Base-by-base conservation (phyloP, 1,284 basidiomycete species). In the Xerocomus amazonicus region DNA sequence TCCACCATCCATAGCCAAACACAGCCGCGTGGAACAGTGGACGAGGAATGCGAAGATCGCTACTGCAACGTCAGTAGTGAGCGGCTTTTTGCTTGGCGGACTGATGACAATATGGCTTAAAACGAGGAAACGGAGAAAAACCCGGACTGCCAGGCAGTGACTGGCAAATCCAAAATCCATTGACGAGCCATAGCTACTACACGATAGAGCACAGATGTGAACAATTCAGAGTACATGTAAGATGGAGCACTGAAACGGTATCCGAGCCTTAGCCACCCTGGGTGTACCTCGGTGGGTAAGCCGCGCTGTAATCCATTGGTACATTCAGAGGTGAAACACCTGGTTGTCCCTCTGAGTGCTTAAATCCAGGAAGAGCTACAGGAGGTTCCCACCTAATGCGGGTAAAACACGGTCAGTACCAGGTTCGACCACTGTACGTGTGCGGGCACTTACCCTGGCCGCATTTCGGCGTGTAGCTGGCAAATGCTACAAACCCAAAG, bases 401-500 rank as follows among this genome's bases (percentile, higher is more conserved):
- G 28, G 13, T 9, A 28, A 43, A 29, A 12, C 10, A 8, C 10
- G 14, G 5, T 47, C 13, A 19, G 37, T 12, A 26, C 33, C 28
- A 36, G 26, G 16, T 12, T 3, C 19, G 19, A 12, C 12, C 7
- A 27, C 16, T 6, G 1, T 12, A 16, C 9, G 14, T 23, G 19
- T 14, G 26, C 27, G 19, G 8, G 12, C 7, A 8, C 75, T 56
- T 44, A 78, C 76, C 70, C 73, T 50, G 62, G 64, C 52, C 78
- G 76, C 54, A 73, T 62, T 0, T 71, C 69, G n/a, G 75, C 67
- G 50, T 67, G 63, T 68, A 78, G 75, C 48, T 79, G 73, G 56
- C 78, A 80, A 51, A 78, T 76, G 14, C 69, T 65, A 59, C 78
- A 81, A 51, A 74, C 62, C 78, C 78, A 80, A n/a, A 80, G 59